Percentiles rank a stretch among this genome's conserved stretches.
Conservation (phyloP, 768 basidiomycete species). For the Leucocoprinus leucothites region DNA sequence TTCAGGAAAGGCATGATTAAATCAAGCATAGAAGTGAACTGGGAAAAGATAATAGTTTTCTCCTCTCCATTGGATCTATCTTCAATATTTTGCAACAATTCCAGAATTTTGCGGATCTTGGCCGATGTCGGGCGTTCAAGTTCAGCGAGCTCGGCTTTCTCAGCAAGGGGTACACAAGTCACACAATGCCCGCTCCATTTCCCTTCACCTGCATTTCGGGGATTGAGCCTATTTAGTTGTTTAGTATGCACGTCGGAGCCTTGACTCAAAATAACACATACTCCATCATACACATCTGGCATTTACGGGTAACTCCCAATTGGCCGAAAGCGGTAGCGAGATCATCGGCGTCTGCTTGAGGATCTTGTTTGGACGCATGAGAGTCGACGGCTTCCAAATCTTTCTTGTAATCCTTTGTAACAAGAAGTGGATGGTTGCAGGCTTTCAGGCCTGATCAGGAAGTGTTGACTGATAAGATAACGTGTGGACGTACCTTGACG, state of each 20-base stretch:
- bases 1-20: slow-evolving; percentile 83
- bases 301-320: slow-evolving; percentile 68
- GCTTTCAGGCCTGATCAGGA: slow-evolving; percentile 42
- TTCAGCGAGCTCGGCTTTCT: slow-evolving; percentile 43
- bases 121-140: slow-evolving; percentile 69
- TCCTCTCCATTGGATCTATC: slow-evolving; percentile 55
- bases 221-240: slow-evolving; percentile 30
- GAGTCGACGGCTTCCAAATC: slow-evolving; percentile 80
- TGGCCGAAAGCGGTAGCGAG: slow-evolving; percentile 72
- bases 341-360: slow-evolving; percentile 64
- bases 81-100: slow-evolving; percentile 66
- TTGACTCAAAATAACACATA: slow-evolving; percentile 32
- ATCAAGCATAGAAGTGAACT: slow-evolving; percentile 87
- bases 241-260: neutral
- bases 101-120: slow-evolving; percentile 82
- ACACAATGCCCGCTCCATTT: slow-evolving; percentile 49
- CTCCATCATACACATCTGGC: slow-evolving; percentile 74
- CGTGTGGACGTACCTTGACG: slow-evolving; percentile 68
- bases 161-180: slow-evolving; percentile 55
- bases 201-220: slow-evolving; percentile 34
- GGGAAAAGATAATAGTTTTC: slow-evolving; percentile 97
- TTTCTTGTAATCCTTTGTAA: slow-evolving; percentile 69
- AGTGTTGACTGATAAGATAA: neutral
- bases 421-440: slow-evolving; percentile 85
- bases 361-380: slow-evolving; percentile 47